Evolutionary conservation across 805 yeast genomes (phyloP).

Genomic region (Kuraishia capsulata): DNA sequence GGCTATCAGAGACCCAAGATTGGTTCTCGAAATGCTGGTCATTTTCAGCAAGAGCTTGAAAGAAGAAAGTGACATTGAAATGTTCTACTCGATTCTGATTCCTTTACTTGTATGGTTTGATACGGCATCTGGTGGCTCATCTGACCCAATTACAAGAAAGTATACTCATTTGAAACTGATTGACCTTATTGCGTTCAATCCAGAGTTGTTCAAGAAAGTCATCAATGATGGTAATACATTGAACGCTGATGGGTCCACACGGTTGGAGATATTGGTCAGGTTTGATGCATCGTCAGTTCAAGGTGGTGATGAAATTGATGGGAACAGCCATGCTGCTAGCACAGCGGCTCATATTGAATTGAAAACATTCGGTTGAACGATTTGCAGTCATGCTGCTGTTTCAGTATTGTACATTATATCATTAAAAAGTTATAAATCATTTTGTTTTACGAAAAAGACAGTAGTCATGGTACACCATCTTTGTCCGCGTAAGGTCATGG

Average conservation of each 20-base stretch:
- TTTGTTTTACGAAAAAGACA: conserved; percentile 28
- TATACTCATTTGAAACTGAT: conserved; percentile 40
- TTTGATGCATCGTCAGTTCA: conserved; percentile 8
- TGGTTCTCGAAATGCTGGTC: conserved; percentile 40
- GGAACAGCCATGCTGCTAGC: conserved; percentile 12
- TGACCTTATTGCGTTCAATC: conserved; percentile 33
- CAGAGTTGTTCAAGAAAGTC: conserved; percentile 39
- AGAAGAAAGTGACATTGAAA: conserved; percentile 19
- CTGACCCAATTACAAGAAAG: conserved; percentile 14
- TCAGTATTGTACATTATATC: not conserved
- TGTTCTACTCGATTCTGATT: conserved; percentile 20
- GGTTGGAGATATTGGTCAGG: conserved; percentile 36
- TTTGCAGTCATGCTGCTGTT: not conserved
- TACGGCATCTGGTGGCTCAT: conserved; percentile 11
- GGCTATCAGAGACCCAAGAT: conserved; percentile 22
- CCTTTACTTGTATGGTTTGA: conserved; percentile 24
- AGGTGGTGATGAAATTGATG: conserved; percentile 6
- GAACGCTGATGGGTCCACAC: conserved; percentile 27
- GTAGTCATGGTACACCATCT: conserved; percentile 38
- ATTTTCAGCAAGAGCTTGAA: conserved; percentile 29
- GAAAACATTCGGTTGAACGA: conserved; percentile 37
- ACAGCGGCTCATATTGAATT: conserved; percentile 35
- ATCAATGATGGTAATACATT: conserved; percentile 24
- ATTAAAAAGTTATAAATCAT: not conserved
- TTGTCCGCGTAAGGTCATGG: conserved; percentile 18